Percentiles rank a stretch among this genome's conserved stretches.
Evolutionary conservation across 306 rosid species (phyloP).

Genomic region (Pyrus communis): DNA sequence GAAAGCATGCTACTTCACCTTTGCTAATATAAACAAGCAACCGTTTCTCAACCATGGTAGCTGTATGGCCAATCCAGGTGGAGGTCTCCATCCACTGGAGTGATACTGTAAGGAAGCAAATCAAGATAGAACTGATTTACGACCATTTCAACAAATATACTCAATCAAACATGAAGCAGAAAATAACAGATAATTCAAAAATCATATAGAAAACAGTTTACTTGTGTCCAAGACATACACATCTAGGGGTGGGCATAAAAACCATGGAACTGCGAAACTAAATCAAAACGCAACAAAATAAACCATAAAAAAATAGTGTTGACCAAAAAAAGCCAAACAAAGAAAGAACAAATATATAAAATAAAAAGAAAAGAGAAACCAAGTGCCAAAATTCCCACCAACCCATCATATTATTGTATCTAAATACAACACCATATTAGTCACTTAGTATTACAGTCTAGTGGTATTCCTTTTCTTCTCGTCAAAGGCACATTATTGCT

Average conservation of each 20-base stretch:
- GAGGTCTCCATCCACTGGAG: slow-evolving; percentile 94
- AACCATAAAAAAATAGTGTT: too few relatives aligned
- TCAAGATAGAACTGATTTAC: slow-evolving; percentile 11
- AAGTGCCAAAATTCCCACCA: too few relatives aligned
- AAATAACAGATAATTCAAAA: slow-evolving; percentile 1
- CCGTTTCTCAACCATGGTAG: slow-evolving; percentile 85
- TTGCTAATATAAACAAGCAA: slow-evolving; percentile 89
- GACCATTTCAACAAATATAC: slow-evolving; percentile 6
- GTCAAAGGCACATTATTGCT: too few relatives aligned
- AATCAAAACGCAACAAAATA: too few relatives aligned
- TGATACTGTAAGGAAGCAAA: slow-evolving; percentile 49
- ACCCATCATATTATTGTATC: too few relatives aligned
- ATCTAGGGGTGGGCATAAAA: slow-evolving; percentile 9
- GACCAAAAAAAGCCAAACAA: too few relatives aligned
- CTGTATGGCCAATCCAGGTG: slow-evolving; percentile 88
- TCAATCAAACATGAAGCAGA: not conserved
- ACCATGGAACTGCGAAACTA: too few relatives aligned
- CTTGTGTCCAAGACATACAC: slow-evolving; percentile 91
- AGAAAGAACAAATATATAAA: too few relatives aligned
- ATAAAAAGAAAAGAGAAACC: too few relatives aligned
- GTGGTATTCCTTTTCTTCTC: too few relatives aligned
- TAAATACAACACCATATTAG: too few relatives aligned
- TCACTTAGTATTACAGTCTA: too few relatives aligned
- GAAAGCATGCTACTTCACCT: slow-evolving; percentile 42
- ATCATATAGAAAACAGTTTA: slow-evolving; percentile 24